Percentiles rank a stretch among this genome's conserved stretches.
phyloP scores from a whole-genome alignment of 2,329 filamentous ascomycete species.

The Fusarium pilosicola region DNA sequence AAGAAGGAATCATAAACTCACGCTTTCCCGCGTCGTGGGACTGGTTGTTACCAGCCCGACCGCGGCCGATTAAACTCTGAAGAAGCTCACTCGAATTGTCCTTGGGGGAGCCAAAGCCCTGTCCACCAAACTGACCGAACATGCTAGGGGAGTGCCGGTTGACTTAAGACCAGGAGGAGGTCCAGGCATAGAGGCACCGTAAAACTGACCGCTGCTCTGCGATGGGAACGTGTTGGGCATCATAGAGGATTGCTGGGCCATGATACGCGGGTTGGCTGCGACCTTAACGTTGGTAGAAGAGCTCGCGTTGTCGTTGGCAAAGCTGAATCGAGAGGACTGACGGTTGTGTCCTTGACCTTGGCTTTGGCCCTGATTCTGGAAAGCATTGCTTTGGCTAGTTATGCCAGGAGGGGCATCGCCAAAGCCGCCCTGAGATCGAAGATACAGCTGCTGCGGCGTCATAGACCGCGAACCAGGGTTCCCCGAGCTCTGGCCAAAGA shows the following conservation, averaged over 20 bases:
- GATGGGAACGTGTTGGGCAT: constrained; percentile 74
- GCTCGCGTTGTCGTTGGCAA: constrained; percentile 76
- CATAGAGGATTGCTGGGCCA: constrained; percentile 89
- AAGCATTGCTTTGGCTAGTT: constrained; percentile 57
- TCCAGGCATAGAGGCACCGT: constrained; percentile 85
- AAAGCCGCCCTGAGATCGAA: constrained; percentile 71
- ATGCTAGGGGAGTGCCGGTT: constrained; percentile 94
- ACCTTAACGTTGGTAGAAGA: constrained; percentile 72
- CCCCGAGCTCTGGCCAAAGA: constrained; percentile 59
- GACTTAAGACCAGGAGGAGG: constrained; percentile 96
- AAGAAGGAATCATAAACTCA: constrained; percentile 97
- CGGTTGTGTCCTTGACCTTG: constrained; percentile 77
- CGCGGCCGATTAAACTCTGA: constrained; percentile 81
- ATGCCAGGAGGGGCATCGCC: constrained; percentile 69
- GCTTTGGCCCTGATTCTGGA: constrained; percentile 52
- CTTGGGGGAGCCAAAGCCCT: constrained; percentile 76
- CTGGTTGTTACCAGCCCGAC: constrained; percentile 74
- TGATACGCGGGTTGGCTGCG: constrained; percentile 79
- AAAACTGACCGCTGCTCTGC: constrained; percentile 76
- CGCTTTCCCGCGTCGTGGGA: constrained; percentile 90
- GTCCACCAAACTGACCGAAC: constrained; percentile 89
- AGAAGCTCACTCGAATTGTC: constrained; percentile 74
- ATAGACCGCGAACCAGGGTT: constrained; percentile 73
- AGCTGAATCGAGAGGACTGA: constrained; percentile 88
- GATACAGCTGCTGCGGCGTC: constrained; percentile 80